Percentiles rank a stretch among this genome's conserved stretches.
phyloP scores from a whole-genome alignment of 768 basidiomycete genomes.

The Suillus bovinus region DNA sequence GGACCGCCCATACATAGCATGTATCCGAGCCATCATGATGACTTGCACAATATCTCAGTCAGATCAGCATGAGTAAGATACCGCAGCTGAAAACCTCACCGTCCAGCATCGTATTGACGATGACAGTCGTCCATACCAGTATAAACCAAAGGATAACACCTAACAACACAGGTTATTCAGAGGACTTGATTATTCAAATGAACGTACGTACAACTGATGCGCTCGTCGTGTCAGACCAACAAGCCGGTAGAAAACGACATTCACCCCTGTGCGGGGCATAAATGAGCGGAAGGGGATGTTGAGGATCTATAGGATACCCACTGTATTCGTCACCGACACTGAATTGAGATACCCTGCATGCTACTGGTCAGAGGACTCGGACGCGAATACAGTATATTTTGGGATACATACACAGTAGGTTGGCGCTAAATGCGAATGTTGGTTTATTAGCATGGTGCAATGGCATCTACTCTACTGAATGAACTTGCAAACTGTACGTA shows the following conservation, averaged over 20 bases:
- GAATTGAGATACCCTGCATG: background rate
- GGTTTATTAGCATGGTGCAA: background rate
- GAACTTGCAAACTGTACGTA: background rate
- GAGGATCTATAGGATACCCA: background rate
- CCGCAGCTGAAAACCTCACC: background rate
- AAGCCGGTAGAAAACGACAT: background rate
- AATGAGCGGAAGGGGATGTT: background rate
- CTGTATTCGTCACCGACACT: background rate
- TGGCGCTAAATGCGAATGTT: background rate
- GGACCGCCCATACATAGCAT: background rate
- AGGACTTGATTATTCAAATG: background rate
- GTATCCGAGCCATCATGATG: background rate
- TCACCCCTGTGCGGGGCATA: background rate
- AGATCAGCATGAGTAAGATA: background rate
- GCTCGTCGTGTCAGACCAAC: background rate
- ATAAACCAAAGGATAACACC: background rate
- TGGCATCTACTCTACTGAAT: background rate
- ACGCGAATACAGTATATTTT: background rate
- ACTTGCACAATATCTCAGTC: background rate
- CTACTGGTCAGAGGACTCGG: background rate
- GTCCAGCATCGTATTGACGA: background rate
- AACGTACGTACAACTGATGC: background rate
- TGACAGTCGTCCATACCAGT: background rate
- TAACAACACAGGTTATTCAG: background rate
- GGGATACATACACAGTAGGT: background rate